Evolutionary conservation across 495 filamentous ascomycete species (phyloP), one percentile per base, ranked within the genome.

Genomic region (Thermochaetoides thermophila): DNA sequence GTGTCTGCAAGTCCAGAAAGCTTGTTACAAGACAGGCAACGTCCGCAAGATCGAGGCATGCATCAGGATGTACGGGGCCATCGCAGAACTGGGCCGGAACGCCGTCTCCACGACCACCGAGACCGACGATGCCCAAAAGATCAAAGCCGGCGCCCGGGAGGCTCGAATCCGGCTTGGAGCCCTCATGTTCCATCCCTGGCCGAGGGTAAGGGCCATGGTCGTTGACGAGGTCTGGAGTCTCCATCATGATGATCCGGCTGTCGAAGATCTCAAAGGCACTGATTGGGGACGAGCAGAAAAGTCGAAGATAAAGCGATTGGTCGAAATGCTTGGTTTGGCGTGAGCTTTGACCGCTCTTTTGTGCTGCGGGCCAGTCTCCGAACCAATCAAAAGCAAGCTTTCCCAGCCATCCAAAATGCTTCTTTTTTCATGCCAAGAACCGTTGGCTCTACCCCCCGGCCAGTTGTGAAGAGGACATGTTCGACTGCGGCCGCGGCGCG

Each of bases 1-100:
- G 13, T 84, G 85, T 35, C 56, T 72, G 19, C 53, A 71, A 10
- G 67, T 74, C 7, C 83, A 87, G 42, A 82, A 78, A 53, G 65
- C 81, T 3, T 82, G 84, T 44, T 84, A 76, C 62, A 86, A 84
- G 57, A 78, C 81, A 7, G 66, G 70, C 8, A 84, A 81, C 48
- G 71, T 92, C 4, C 64, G 69, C 17, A 82, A 85, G 43, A 61
- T 96, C 7, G 71, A 80, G 48, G 79, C 81, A 1, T 83, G 80
- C 12, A 57, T 91, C 27, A 73, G 69, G 35, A 68, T 84, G 4
- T 96, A 94, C 55, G 68, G 74, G 4, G 73, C 73, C 11, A 53
- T 95, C 5, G 47, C 59, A 9, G 56, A 26, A 3, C 25, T 46
- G 35, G 35, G n/a, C 26, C 37, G 31, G 16, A 19, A 21, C 13